Conservation (phyloP, 257 asterid genomes). For the Nicotiana noctiflora region DNA sequence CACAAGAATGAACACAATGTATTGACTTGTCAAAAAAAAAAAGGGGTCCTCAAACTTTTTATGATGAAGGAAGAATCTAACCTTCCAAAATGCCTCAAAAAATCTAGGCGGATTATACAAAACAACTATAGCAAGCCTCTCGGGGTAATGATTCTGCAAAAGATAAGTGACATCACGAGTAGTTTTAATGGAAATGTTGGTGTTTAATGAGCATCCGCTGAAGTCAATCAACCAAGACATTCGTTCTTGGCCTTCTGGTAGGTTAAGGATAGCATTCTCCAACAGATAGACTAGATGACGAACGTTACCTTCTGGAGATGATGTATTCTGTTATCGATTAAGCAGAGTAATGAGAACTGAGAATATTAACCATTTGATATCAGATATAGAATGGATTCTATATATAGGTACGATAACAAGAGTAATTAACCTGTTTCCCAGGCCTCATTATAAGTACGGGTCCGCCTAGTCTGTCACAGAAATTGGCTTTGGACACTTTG, state of each 20-base stretch:
- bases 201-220: conserved; percentile 75
- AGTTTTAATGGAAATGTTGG: conserved; percentile 52
- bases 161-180: conserved; percentile 55
- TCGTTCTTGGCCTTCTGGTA: conserved; percentile 74
- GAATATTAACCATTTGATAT: not conserved
- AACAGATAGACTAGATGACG: conserved; percentile 69
- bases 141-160: conserved; percentile 80
- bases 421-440: conserved; percentile 55
- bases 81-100: conserved; percentile 82
- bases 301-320: conserved; percentile 56
- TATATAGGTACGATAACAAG: not conserved
- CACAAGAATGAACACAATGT: not conserved
- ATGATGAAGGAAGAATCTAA: not conserved
- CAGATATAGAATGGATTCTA: not conserved
- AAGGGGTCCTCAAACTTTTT: not conserved
- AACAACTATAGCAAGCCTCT: conserved; percentile 60
- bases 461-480: conserved; percentile 64
- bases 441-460: conserved; percentile 88
- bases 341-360: not conserved
- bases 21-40: too few relatives aligned
- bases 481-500: conserved; percentile 73
- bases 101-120: conserved; percentile 76
- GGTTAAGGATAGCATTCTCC: conserved; percentile 68
- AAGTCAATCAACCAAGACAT: conserved; percentile 93
- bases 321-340: conserved; percentile 34